Evolutionary conservation across 2,329 filamentous ascomycete genomes (phyloP).

Genomic region (Tolypocladium tundrense): DNA sequence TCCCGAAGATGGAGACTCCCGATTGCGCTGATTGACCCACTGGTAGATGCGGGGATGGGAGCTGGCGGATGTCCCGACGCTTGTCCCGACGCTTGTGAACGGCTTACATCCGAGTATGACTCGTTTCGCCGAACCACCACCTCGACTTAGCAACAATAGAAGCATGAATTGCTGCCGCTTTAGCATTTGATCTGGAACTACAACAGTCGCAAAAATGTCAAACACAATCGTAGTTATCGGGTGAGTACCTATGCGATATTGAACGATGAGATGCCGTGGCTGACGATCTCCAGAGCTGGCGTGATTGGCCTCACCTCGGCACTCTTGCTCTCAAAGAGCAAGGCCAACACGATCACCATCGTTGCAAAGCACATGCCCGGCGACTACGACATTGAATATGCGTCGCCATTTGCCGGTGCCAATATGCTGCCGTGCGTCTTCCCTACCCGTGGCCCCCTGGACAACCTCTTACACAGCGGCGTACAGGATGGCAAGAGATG

Average conservation of each 20-base stretch:
- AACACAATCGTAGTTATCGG: slow-evolving; percentile 23
- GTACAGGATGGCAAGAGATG: slow-evolving; percentile 31
- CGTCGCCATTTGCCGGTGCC: slow-evolving; percentile 80
- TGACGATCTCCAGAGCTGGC: slow-evolving; percentile 26
- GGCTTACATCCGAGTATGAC: background rate
- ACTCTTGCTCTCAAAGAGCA: slow-evolving; percentile 33
- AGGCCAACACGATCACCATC: slow-evolving; percentile 49
- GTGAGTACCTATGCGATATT: slow-evolving; percentile 11
- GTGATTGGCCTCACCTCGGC: slow-evolving; percentile 43
- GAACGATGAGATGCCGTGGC: background rate
- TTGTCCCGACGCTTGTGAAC: background rate
- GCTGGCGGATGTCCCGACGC: background rate
- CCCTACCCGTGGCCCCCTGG: no score
- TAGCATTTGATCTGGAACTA: background rate
- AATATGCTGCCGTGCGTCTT: slow-evolving; percentile 62
- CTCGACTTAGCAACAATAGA: background rate
- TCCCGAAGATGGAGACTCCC: background rate
- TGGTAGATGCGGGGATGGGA: background rate
- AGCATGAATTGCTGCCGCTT: background rate
- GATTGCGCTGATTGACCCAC: background rate
- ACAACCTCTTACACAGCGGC: background rate
- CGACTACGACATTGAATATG: slow-evolving; percentile 85
- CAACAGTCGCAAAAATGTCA: slow-evolving; percentile 11
- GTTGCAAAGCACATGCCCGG: slow-evolving; percentile 87
- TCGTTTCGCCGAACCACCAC: background rate